These are phyloP conservation scores for Castanea crenata DNA, from an alignment of 306 rosid genomes.

Conservation along the genomic window DNA sequence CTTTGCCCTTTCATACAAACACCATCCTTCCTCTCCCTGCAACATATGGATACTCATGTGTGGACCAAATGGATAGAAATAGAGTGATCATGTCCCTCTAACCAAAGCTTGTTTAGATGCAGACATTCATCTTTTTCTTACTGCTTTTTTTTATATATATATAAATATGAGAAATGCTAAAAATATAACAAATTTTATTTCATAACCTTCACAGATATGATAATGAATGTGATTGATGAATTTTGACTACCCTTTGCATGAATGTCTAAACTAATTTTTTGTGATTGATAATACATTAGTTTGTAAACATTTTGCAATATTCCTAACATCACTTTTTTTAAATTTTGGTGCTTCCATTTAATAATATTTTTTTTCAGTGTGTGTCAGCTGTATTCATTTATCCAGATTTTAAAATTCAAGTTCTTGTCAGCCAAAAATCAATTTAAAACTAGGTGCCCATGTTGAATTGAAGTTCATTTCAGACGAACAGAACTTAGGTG, in stretches of 20 bases:
- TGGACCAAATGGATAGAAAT: conserved; percentile 40
- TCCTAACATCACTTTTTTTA: no score
- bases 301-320: no score
- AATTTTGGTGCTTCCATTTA: conserved; percentile 8
- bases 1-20: conserved; percentile 24
- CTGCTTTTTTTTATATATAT: conserved; percentile 5
- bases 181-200: no score
- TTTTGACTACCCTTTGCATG: no score
- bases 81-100: conserved; percentile 27
- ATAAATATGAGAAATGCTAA: not conserved
- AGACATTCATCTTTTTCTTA: conserved; percentile 19
- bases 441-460: not conserved
- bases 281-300: no score
- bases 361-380: not conserved
- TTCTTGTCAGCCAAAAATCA: not conserved
- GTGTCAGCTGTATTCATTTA: not conserved
- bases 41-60: conserved; percentile 17
- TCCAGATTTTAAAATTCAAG: not conserved
- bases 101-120: conserved; percentile 30
- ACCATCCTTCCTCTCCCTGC: conserved; percentile 7
- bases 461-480: conserved; percentile 2
- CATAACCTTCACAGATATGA: no score
- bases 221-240: no score
- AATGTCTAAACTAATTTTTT: no score
- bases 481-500: not conserved